phyloP scores from a whole-genome alignment of 163 green algal genomes.

The Prototheca cutis region DNA sequence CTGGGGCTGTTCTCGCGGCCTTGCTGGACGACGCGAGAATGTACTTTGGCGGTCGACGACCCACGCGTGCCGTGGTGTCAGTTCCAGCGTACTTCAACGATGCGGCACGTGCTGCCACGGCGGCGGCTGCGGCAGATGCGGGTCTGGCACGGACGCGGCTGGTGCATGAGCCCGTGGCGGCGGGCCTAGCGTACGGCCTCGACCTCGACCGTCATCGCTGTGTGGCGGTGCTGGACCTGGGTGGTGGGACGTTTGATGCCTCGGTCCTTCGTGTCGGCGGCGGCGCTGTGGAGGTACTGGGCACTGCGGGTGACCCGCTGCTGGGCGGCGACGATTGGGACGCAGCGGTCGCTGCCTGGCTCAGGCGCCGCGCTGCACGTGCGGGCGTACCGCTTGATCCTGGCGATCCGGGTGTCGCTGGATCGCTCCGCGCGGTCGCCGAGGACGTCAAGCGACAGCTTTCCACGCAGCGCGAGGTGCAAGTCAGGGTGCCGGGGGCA shows the following conservation, averaged over 20 bases:
- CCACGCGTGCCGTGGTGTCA: constrained; percentile 67
- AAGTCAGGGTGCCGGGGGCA: constrained; percentile 27
- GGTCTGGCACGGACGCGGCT: constrained; percentile 68
- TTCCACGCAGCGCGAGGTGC: constrained; percentile 38
- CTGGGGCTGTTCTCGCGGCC: background rate
- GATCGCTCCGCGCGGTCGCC: constrained; percentile 52
- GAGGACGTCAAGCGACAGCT: constrained; percentile 72
- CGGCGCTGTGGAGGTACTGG: constrained; percentile 74
- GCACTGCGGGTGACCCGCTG: constrained; percentile 57
- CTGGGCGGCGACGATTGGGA: constrained; percentile 87
- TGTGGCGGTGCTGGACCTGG: constrained; percentile 90
- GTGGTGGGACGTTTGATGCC: constrained; percentile 95
- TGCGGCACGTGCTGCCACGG: constrained; percentile 59
- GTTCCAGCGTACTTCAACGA: constrained; percentile 83
- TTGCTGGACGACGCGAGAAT: background rate
- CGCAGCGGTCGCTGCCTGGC: constrained; percentile 53
- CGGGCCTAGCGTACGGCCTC: constrained; percentile 79
- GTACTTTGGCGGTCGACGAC: background rate
- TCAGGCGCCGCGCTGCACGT: constrained; percentile 43
- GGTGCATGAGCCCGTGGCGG: constrained; percentile 75
- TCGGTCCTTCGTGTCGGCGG: constrained; percentile 79
- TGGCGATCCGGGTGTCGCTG: constrained; percentile 29
- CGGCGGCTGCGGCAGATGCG: constrained; percentile 54
- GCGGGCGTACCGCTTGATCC: constrained; percentile 25
- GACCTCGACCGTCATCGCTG: constrained; percentile 49